phyloP scores from a whole-genome alignment of 2,329 filamentous ascomycete genomes.

The Elsinoe ampelina region DNA sequence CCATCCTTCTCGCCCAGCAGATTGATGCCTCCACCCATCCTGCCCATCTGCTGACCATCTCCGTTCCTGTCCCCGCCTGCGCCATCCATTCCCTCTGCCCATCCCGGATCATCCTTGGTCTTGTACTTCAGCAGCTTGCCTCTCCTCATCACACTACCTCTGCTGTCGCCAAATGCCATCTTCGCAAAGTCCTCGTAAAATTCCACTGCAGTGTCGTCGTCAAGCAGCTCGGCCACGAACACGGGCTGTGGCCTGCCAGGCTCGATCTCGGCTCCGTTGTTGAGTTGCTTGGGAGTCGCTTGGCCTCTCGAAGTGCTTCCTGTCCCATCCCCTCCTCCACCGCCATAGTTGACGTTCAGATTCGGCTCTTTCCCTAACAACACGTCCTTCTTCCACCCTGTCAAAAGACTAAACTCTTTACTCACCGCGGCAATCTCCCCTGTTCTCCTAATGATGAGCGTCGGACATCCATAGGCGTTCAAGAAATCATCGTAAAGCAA shows the following conservation, averaged over 20 bases:
- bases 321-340: slow-evolving; percentile 32
- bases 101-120: slow-evolving; percentile 50
- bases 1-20: slow-evolving; percentile 72
- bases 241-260: slow-evolving; percentile 58
- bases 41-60: slow-evolving; percentile 18
- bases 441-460: slow-evolving; percentile 81
- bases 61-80: slow-evolving; percentile 7
- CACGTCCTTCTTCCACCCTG: slow-evolving; percentile 86
- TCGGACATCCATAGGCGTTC: slow-evolving; percentile 78
- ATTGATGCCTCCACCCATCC: slow-evolving; percentile 53
- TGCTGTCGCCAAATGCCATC: slow-evolving; percentile 82
- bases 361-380: slow-evolving; percentile 82
- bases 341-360: slow-evolving; percentile 70
- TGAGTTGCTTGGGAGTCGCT: slow-evolving; percentile 35
- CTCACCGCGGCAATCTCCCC: slow-evolving; percentile 93
- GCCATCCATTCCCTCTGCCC: slow-evolving; percentile 19
- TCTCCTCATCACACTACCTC: slow-evolving; percentile 71
- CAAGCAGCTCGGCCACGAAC: slow-evolving; percentile 83
- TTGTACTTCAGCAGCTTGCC: slow-evolving; percentile 88
- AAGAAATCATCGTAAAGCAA: slow-evolving; percentile 93
- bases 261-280: slow-evolving; percentile 21
- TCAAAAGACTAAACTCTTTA: slow-evolving; percentile 93
- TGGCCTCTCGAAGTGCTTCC: slow-evolving; percentile 39
- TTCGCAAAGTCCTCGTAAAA: slow-evolving; percentile 95
- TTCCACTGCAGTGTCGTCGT: slow-evolving; percentile 84